These are phyloP conservation scores for Populus hybrid DNA, from an alignment of 441 rosid genomes.

Conservation along the genomic window DNA sequence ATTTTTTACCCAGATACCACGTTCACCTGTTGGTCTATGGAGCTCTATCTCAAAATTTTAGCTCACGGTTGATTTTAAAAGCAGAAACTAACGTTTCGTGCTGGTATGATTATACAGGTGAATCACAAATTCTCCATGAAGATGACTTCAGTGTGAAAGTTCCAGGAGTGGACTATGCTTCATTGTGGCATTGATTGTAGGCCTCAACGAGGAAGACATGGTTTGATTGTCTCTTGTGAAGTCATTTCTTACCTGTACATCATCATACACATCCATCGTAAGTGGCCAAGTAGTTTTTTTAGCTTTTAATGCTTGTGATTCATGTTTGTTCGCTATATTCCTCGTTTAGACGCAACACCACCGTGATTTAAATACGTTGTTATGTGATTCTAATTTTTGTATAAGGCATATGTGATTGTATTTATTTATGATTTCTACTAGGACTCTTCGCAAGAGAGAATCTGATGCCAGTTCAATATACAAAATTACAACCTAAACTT, in stretches of 20 bases:
- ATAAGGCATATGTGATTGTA: no score
- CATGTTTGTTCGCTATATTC: no score
- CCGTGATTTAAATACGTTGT: no score
- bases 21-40: not conserved
- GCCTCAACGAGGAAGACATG: conserved; percentile 34
- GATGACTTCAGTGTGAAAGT: conserved; percentile 47
- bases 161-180: conserved; percentile 61
- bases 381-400: no score
- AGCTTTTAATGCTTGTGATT: no score
- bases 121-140: conserved; percentile 42
- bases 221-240: not conserved
- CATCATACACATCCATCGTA: no score
- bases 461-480: not conserved
- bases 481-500: not conserved
- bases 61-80: not conserved
- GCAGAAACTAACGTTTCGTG: not conserved
- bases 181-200: conserved; percentile 43
- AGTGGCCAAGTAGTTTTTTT: no score
- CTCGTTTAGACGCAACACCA: no score
- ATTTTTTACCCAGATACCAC: not conserved
- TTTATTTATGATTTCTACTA: no score
- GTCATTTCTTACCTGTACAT: not conserved
- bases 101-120: conserved; percentile 23
- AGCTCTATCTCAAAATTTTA: not conserved
- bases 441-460: no score